phyloP scores from a whole-genome alignment of 2,329 filamentous ascomycete genomes.

The Aspergillus tubingensis region DNA sequence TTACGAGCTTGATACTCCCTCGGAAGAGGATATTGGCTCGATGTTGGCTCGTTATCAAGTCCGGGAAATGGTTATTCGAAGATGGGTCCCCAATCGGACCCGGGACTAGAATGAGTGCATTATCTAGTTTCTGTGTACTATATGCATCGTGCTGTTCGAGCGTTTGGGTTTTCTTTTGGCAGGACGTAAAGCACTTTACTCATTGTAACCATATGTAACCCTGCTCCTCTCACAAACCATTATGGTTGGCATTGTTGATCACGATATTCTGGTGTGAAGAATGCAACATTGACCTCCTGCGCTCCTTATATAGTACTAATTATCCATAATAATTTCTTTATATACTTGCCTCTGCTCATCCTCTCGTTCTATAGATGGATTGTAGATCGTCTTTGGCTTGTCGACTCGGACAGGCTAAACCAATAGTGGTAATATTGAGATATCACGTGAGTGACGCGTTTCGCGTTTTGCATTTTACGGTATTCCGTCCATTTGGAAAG shows the following conservation, averaged over 20 bases:
- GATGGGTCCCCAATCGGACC: slow-evolving; percentile 83
- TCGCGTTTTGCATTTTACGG: slow-evolving; percentile 29
- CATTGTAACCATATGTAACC: slow-evolving; percentile 18
- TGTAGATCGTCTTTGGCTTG: background rate
- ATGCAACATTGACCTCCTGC: background rate
- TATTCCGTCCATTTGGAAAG: no score
- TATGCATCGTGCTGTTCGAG: background rate
- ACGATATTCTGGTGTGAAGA: background rate
- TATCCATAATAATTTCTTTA: no score
- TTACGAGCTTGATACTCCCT: slow-evolving; percentile 35
- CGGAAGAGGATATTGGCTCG: slow-evolving; percentile 59
- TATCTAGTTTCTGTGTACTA: slow-evolving; percentile 3
- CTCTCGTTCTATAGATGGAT: background rate
- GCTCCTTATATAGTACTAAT: background rate
- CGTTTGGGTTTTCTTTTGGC: background rate
- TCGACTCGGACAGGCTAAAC: slow-evolving; percentile 10
- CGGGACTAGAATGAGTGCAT: slow-evolving; percentile 50
- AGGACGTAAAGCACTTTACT: background rate
- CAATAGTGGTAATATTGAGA: slow-evolving; percentile 29
- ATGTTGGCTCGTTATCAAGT: slow-evolving; percentile 72
- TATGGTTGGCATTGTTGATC: background rate
- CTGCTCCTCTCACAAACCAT: background rate
- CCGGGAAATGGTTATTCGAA: slow-evolving; percentile 75
- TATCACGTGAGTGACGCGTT: slow-evolving; percentile 34
- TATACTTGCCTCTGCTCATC: no score